Percentiles rank a stretch among this genome's conserved stretches.
phyloP scores from a whole-genome alignment of 768 basidiomycete species.

The Cyclocybe cylindracea region DNA sequence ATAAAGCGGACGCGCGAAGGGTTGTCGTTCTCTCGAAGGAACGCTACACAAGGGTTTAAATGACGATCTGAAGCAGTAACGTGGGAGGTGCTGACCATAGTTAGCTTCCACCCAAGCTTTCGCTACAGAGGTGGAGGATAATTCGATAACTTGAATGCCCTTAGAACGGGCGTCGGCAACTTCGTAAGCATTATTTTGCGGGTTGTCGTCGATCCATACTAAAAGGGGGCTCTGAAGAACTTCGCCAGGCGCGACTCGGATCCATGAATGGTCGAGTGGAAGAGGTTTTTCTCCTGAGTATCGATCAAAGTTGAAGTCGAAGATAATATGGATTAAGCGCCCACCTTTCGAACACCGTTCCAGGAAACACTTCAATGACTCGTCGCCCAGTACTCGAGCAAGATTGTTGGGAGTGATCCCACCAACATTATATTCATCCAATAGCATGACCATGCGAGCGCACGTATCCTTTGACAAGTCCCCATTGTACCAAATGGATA shows the following conservation, averaged over 20 bases:
- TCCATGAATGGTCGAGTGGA: too few species aligned
- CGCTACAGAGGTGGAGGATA: neutral
- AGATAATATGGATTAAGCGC: too few species aligned
- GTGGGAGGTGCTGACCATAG: neutral
- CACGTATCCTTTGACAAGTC: neutral
- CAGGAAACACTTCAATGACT: slow-evolving; percentile 13
- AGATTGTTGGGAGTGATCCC: slow-evolving; percentile 21
- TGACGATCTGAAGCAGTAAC: too few species aligned
- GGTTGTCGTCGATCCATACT: neutral
- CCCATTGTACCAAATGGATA: slow-evolving; percentile 2
- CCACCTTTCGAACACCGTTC: slow-evolving; percentile 4
- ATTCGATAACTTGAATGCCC: neutral
- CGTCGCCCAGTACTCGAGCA: slow-evolving; percentile 11
- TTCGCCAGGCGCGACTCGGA: too few species aligned
- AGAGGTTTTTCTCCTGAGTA: too few species aligned
- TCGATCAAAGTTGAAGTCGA: too few species aligned
- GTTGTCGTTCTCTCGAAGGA: too few species aligned
- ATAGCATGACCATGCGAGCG: slow-evolving; percentile 8
- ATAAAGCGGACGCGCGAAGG: too few species aligned
- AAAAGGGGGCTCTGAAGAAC: too few species aligned
- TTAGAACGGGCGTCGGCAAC: neutral
- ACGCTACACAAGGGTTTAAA: too few species aligned
- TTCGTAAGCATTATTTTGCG: neutral
- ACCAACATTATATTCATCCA: slow-evolving; percentile 19
- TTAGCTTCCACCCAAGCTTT: neutral